These are phyloP conservation scores for Arctium lappa DNA, from an alignment of 129 eudicot genomes.

Conservation along the genomic window DNA sequence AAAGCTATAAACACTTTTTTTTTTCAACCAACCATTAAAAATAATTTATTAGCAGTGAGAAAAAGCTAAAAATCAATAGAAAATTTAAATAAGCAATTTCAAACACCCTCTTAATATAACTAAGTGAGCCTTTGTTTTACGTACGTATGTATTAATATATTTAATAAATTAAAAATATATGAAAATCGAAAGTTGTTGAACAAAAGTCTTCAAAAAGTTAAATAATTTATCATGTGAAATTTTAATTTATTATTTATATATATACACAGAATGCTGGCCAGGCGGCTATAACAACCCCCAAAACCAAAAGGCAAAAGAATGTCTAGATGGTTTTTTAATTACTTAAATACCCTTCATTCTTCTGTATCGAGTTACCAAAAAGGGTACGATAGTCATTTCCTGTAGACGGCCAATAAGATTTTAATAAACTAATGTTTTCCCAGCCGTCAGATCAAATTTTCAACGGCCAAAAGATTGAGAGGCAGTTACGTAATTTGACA, in stretches of 20 bases:
- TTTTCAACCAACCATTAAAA: no score
- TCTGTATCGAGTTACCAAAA: background rate
- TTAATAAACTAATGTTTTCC: background rate
- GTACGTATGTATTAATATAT: no score
- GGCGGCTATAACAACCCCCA: conserved; percentile 23
- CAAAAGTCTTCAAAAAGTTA: background rate
- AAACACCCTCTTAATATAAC: no score
- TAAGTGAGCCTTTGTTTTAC: no score
- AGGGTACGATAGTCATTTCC: conserved; percentile 2
- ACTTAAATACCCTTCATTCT: conserved; percentile 9
- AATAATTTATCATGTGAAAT: background rate
- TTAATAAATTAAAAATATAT: no score
- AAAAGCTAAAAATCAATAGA: no score
- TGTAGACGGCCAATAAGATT: background rate
- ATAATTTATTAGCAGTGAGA: no score
- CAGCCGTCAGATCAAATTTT: conserved; percentile 33
- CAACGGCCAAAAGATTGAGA: conserved; percentile 18
- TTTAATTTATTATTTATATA: no score
- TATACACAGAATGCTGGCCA: background rate
- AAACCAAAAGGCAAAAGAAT: conserved; percentile 2
- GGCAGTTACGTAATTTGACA: conserved; percentile 8
- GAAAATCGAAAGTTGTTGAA: background rate
- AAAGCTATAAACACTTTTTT: no score
- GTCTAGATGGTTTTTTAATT: background rate
- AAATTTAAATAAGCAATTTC: no score